Base-by-base conservation (phyloP, 2,329 filamentous ascomycete species). In the Fusarium sulawesiense region DNA sequence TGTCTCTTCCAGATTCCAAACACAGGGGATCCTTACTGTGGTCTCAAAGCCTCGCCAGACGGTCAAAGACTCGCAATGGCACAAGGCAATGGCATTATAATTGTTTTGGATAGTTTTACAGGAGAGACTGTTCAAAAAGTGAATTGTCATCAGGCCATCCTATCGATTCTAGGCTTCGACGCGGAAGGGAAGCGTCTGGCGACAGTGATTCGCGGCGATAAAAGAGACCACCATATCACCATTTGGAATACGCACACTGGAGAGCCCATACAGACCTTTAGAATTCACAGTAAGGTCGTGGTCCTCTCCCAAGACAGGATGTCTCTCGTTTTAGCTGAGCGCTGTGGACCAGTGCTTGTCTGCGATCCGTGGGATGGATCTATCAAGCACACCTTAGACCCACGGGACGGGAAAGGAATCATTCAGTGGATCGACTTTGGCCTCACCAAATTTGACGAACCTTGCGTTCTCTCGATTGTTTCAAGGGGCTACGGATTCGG, bases 401-500 rank as follows among this genome's bases (percentile, higher is more conserved):
- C 10, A 10, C 16, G 1, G 2, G 4, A 37, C 10, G 16, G 9
- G 16, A 6, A n/a, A n/a, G 5, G 9, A 4, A 0, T 0, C 0
- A 3, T 37, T 1, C 1, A 6, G 1, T 37, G 32, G 32, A n/a
- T n/a, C 5, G 32, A n/a, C 5, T 11, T 37, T 11, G 16, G 16
- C 5, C 0, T 18, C 3, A 37, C 16, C 9, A 37, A n/a, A n/a
- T n/a, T 10, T 3, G 9, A 18, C 9, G 16, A 10, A 0, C 32
- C 32, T 4, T 37, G 32, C 4, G 4, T 37, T 11, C n/a, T 37
- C 16, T 37, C 5, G 5, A 34, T 34, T 5, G 16, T 34, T 4
- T 34, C 32, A 34, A 34, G 0, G 4, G 4, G 10, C 27, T 4
- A 2, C 11, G 6, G 11, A 12, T 6, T 1, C n/a, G n/a, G n/a